Conservation (phyloP, 164 flowering plant species). For the Pachysandra terminalis region DNA sequence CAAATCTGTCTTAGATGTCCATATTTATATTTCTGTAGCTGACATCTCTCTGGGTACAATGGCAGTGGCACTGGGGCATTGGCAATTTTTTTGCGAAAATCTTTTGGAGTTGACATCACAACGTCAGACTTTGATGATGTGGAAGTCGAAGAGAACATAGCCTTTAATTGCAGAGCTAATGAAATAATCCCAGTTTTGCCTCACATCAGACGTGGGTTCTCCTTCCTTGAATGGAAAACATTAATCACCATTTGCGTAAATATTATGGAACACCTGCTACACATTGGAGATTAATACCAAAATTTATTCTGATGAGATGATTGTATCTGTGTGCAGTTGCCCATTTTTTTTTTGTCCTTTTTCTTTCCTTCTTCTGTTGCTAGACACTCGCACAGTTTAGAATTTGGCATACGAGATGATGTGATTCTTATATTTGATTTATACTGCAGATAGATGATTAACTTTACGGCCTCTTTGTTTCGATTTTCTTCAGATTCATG, state of each 20-base stretch:
- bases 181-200: conserved; percentile 67
- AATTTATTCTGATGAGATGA: neutral
- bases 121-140: conserved; percentile 87
- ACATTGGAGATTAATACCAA: neutral
- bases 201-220: conserved; percentile 75
- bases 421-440: too few relatives aligned
- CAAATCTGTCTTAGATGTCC: too few relatives aligned
- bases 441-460: too few relatives aligned
- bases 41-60: too few relatives aligned
- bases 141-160: conserved; percentile 87
- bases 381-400: too few relatives aligned
- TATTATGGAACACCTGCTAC: too few relatives aligned
- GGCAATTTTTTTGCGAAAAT: conserved; percentile 75
- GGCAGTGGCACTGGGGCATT: conserved; percentile 96
- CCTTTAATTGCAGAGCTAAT: conserved; percentile 75
- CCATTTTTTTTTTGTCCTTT: neutral
- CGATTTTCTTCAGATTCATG: conserved; percentile 65
- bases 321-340: neutral
- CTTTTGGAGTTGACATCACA: conserved; percentile 67
- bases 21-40: too few relatives aligned
- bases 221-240: conserved; percentile 2
- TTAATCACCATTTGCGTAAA: neutral
- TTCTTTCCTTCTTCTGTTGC: neutral
- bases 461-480: neutral
- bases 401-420: too few relatives aligned